These are phyloP conservation scores for Ceratobasidium sp. DNA, from an alignment of 1,284 basidiomycete species.

Conservation along the genomic window DNA sequence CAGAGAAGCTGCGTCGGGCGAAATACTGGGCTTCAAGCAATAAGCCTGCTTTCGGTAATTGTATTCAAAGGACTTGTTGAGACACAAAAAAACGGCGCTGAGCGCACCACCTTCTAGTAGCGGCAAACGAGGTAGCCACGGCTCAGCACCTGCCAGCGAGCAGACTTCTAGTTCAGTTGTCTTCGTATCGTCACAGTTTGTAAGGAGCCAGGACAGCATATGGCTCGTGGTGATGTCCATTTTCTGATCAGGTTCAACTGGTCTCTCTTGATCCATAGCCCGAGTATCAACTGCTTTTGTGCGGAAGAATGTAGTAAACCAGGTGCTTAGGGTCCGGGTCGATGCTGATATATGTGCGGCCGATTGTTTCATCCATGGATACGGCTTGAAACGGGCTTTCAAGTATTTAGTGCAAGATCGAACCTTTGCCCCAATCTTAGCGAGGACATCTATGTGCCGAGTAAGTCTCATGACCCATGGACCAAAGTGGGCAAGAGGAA, in stretches of 20 bases:
- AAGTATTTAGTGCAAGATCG: too few species aligned
- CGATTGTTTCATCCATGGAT: too few species aligned
- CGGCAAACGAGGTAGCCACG: slow-evolving; percentile 10
- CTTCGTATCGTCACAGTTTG: background rate
- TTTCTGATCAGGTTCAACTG: background rate
- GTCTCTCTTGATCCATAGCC: background rate
- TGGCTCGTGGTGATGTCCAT: background rate
- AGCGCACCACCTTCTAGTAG: background rate
- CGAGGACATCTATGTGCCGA: background rate
- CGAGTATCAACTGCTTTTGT: too few species aligned
- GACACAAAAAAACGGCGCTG: background rate
- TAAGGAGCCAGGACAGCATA: slow-evolving; percentile 5
- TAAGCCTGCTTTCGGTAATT: background rate
- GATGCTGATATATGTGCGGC: too few species aligned
- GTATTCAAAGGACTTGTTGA: background rate
- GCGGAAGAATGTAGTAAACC: too few species aligned
- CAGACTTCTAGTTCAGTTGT: background rate
- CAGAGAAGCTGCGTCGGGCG: background rate
- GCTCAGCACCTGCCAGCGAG: background rate
- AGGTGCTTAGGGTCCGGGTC: too few species aligned
- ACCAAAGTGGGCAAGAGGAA: background rate
- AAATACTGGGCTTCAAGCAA: background rate
- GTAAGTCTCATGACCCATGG: background rate
- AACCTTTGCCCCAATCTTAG: too few species aligned
- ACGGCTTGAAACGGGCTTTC: too few species aligned